Conservation (phyloP, 805 yeast species). For the Saccharomycopsis fibuligera region DNA sequence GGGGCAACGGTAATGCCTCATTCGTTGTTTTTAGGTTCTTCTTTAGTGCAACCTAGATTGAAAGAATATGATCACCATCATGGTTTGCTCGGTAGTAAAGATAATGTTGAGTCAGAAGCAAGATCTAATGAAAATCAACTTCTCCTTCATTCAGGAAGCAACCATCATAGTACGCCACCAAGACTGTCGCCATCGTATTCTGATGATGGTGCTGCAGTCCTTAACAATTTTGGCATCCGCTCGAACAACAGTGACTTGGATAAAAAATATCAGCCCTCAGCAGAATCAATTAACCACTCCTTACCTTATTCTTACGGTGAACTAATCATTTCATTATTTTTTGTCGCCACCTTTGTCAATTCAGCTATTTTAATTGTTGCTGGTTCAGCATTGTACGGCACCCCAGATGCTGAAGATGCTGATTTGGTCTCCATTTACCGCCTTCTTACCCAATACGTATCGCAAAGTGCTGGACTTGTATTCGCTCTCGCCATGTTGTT, state of each 20-base stretch:
- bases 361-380: conserved; percentile 78
- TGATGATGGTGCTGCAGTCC: neutral
- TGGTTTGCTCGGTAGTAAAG: conserved; percentile 34
- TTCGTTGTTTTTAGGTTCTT: conserved; percentile 77
- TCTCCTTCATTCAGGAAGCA: neutral
- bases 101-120: neutral
- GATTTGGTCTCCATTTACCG: conserved; percentile 74
- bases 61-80: conserved; percentile 63
- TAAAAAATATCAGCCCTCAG: conserved; percentile 58
- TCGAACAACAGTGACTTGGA: conserved; percentile 16
- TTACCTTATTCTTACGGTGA: conserved; percentile 70
- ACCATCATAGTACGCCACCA: neutral
- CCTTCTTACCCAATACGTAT: conserved; percentile 52
- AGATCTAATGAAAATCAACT: neutral
- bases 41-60: conserved; percentile 77
- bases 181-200: too few relatives aligned
- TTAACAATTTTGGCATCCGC: neutral
- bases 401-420: conserved; percentile 69
- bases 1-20: conserved; percentile 98
- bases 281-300: conserved; percentile 70
- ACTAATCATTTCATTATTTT: conserved; percentile 59
- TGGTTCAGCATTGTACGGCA: conserved; percentile 68
- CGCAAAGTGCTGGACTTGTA: conserved; percentile 72
- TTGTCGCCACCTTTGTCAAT: conserved; percentile 83
- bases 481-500: conserved; percentile 79